Evolutionary conservation across 2,329 filamentous ascomycete species (phyloP), one percentile per base, ranked within the genome.

Genomic region (Teratosphaeria pseudoeucalypti): DNA sequence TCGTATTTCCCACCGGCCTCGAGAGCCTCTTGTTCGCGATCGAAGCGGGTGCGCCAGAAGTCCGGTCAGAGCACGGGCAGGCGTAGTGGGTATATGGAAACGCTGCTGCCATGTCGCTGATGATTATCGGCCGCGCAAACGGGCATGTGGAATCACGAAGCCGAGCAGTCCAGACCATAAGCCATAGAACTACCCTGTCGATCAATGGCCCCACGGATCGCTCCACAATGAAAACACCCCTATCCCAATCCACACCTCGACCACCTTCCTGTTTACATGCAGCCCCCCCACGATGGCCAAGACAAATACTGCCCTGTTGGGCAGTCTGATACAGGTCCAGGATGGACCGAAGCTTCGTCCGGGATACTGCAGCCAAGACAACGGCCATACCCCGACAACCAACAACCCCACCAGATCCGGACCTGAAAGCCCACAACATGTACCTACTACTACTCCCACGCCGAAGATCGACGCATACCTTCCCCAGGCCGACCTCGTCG

Each of bases 71-170:
- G 73, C 84, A 87, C 56, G 84, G 82, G 71, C 84, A 87, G 19
- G 83, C 82, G 71, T 86, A 85, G 69, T 83, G 83, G 34, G 82
- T 82, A 71, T 85, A 86, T 2, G 84, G 84, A 62, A 85, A 85
- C 53, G 53, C 53, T 9, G 43, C n/a, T 49, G 43, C 19, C 43
- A 49, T 49, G 43, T 23, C 23, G 23, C 19, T 19, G 43, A 49
- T 49, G 19, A 23, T 23, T 23, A 23, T 23, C 23, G 23, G 23
- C 23, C 23, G 23, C 23, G 23, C 23, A 23, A 23, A 23, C 23
- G 23, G 23, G 23, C 23, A 23, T 23, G 23, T n/a, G 19, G 7
- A 6, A n/a, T 49, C 16, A 49, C n/a, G 43, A 4, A 23, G 16
- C 43, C 43, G 43, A 6, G 43, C 43, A n/a, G 9, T 23, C 23